A percentile compares a stretch with the other conserved stretches of the same genome.
These are phyloP conservation scores for Gossypium schwendimanii DNA, from an alignment of 441 rosid genomes.

Conservation along the genomic window DNA sequence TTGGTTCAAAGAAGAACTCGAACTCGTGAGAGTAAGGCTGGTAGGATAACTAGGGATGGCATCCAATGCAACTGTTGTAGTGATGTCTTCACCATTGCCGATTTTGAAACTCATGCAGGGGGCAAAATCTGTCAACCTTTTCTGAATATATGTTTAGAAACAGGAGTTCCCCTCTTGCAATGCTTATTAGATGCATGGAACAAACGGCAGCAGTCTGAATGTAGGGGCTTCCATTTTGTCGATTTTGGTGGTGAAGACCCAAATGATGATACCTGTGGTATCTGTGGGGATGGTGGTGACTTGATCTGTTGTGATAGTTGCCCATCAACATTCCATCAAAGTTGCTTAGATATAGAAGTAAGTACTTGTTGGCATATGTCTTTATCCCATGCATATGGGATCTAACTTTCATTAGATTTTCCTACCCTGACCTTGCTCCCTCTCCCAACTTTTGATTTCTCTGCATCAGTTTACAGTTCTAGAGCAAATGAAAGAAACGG, in stretches of 20 bases:
- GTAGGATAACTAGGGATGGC: conserved; percentile 52
- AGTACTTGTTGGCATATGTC: conserved; percentile 16
- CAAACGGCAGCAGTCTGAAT: conserved; percentile 48
- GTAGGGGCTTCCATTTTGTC: conserved; percentile 56
- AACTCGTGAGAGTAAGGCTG: conserved; percentile 33
- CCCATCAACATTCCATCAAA: conserved; percentile 93
- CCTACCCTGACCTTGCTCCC: background rate
- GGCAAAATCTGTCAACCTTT: conserved; percentile 38
- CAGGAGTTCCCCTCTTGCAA: conserved; percentile 59
- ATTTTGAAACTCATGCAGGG: conserved; percentile 72
- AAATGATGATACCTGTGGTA: conserved; percentile 70
- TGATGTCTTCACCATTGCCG: conserved; percentile 37
- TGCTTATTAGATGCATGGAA: conserved; percentile 72
- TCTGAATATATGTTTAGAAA: conserved; percentile 57
- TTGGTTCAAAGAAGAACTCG: conserved; percentile 29
- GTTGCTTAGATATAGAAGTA: conserved; percentile 78
- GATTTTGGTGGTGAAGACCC: conserved; percentile 29
- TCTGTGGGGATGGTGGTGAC: conserved; percentile 98
- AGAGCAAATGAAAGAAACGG: background rate
- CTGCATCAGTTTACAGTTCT: background rate
- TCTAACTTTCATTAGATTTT: background rate
- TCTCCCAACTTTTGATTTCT: background rate
- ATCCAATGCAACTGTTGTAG: conserved; percentile 75
- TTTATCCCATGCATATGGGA: conserved; percentile 2
- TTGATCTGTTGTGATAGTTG: conserved; percentile 93